Conservation (phyloP, 495 filamentous ascomycete species). For the Entonaema liquescens region DNA sequence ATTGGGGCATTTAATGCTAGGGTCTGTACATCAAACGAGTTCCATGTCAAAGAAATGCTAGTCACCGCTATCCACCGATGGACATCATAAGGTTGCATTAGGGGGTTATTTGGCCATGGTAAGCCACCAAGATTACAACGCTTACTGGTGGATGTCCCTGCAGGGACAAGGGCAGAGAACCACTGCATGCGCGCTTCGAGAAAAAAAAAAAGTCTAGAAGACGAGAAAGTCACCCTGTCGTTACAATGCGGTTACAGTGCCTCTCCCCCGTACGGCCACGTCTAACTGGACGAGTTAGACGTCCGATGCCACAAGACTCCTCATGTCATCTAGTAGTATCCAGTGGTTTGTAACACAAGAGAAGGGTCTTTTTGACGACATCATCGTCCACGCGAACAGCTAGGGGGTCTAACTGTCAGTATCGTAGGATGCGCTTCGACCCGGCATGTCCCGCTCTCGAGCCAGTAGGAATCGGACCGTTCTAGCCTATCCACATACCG, state of each 20-base stretch:
- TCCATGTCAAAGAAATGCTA: conserved; percentile 17
- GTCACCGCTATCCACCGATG: conserved; percentile 19
- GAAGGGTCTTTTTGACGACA: conserved; percentile 25
- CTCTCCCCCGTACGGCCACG: conserved; percentile 1
- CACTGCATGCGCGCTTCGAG: conserved; percentile 19
- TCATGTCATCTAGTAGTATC: conserved; percentile 23
- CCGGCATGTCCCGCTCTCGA: conserved; percentile 27
- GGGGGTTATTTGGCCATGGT: conserved; percentile 39
- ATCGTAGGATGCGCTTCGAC: conserved; percentile 37
- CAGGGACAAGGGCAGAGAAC: conserved; percentile 37
- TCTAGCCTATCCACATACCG: conserved; percentile 39
- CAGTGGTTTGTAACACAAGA: conserved; percentile 17
- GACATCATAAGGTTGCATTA: conserved; percentile 39
- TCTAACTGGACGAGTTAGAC: conserved; percentile 12
- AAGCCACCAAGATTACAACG: conserved; percentile 25
- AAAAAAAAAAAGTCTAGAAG: conserved; percentile 35
- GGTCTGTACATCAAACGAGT: conserved; percentile 24
- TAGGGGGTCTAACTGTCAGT: conserved; percentile 34
- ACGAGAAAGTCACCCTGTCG: conserved; percentile 19
- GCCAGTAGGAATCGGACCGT: conserved; percentile 44
- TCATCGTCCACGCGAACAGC: conserved; percentile 28
- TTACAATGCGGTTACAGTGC: conserved; percentile 14
- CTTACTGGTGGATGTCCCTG: conserved; percentile 27
- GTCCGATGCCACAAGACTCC: conserved; percentile 7
- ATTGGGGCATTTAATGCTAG: conserved; percentile 10